Conservation (phyloP, 495 filamentous ascomycete genomes). For the Penicillium longicatenatum region DNA sequence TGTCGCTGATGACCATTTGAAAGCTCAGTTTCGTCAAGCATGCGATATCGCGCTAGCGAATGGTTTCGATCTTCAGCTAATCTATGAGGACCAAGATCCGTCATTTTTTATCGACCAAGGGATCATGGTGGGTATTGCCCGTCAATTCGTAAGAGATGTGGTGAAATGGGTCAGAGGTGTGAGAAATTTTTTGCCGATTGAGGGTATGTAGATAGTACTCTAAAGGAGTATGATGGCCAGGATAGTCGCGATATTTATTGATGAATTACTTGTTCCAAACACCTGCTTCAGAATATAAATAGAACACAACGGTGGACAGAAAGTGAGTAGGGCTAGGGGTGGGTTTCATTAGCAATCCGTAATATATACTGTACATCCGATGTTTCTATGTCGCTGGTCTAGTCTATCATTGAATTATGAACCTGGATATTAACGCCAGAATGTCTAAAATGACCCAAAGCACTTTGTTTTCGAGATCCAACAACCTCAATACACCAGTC, state of each 20-base stretch:
- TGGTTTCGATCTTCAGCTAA: slow-evolving; percentile 28
- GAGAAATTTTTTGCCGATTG: slow-evolving; percentile 1
- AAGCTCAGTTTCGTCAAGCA: slow-evolving; percentile 21
- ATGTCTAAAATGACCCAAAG: slow-evolving; percentile 13
- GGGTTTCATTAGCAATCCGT: neutral
- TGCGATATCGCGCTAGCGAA: slow-evolving; percentile 25
- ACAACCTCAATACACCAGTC: slow-evolving; percentile 11
- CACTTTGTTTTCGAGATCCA: slow-evolving; percentile 14
- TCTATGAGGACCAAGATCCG: slow-evolving; percentile 27
- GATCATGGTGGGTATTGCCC: slow-evolving; percentile 27
- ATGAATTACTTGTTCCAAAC: slow-evolving; percentile 3
- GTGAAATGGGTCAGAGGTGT: slow-evolving; percentile 9
- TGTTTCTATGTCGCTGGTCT: neutral
- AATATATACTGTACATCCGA: slow-evolving; percentile 6
- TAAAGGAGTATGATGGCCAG: neutral
- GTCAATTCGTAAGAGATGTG: no score
- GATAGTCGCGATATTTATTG: neutral
- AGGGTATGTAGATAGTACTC: neutral
- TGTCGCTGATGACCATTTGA: slow-evolving; percentile 19
- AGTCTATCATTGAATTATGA: slow-evolving; percentile 5
- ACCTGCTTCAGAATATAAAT: neutral
- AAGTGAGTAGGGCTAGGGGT: neutral
- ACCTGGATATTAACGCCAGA: slow-evolving; percentile 6
- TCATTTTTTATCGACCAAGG: slow-evolving; percentile 31
- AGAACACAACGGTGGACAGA: neutral